phyloP scores from a whole-genome alignment of 768 basidiomycete genomes.

The Mycena polygramma region DNA sequence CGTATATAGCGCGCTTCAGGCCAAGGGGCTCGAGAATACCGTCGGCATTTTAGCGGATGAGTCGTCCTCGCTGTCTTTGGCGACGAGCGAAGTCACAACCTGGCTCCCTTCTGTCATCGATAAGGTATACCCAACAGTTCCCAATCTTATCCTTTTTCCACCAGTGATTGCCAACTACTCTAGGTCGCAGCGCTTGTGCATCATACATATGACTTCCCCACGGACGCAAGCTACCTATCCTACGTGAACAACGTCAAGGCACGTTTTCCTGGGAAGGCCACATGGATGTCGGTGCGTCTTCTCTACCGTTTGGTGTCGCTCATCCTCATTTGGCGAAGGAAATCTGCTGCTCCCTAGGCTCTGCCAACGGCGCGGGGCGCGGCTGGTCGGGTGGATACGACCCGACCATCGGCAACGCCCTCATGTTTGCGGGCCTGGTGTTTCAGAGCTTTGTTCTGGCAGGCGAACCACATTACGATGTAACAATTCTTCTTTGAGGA shows the following conservation, averaged over 20 bases:
- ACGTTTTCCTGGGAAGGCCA: conserved; percentile 46
- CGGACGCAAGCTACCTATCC: conserved; percentile 49
- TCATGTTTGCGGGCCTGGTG: conserved; percentile 54
- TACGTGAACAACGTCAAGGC: conserved; percentile 46
- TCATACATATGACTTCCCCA: conserved; percentile 62
- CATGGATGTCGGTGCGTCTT: conserved; percentile 57
- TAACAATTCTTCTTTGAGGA: conserved; percentile 29
- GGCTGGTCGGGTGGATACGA: conserved; percentile 53
- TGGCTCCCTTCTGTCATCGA: conserved; percentile 52
- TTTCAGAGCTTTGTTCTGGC: conserved; percentile 55
- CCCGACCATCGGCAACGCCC: conserved; percentile 55
- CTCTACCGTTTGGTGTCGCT: too few species aligned
- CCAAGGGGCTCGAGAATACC: conserved; percentile 45
- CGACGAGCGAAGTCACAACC: conserved; percentile 46
- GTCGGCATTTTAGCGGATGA: conserved; percentile 60
- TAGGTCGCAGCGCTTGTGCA: conserved; percentile 56
- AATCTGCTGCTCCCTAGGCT: conserved; percentile 54
- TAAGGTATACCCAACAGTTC: conserved; percentile 38
- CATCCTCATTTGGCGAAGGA: too few species aligned
- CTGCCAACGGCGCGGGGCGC: conserved; percentile 50
- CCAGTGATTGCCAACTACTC: neutral
- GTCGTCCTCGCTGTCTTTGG: conserved; percentile 48
- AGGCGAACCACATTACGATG: conserved; percentile 54
- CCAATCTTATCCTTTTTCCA: neutral
- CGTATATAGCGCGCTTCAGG: conserved; percentile 49